Evolutionary conservation across 2,329 filamentous ascomycete species (phyloP).

Genomic region (Domatiomyces globalis): DNA sequence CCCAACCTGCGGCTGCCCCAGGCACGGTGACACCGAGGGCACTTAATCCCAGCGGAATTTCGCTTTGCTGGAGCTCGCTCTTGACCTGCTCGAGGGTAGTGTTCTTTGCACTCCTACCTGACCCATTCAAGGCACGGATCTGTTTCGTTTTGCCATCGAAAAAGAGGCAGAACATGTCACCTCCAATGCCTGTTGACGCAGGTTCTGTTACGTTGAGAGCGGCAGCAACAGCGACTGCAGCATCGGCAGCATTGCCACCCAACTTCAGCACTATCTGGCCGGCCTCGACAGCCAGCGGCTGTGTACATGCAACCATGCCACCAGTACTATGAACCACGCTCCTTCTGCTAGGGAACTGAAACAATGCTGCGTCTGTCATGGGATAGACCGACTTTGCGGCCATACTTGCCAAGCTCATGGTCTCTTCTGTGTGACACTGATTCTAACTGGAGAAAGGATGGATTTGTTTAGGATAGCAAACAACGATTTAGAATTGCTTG

Average conservation of each 20-base stretch:
- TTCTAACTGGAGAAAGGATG: background rate
- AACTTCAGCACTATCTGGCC: constrained; percentile 71
- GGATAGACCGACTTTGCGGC: constrained; percentile 36
- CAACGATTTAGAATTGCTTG: background rate
- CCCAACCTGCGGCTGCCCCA: constrained; percentile 85
- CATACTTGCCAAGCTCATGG: constrained; percentile 4
- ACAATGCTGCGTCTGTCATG: constrained; percentile 31
- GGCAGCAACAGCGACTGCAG: constrained; percentile 42
- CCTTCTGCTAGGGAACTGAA: constrained; percentile 60
- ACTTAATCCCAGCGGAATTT: constrained; percentile 26
- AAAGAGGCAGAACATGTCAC: constrained; percentile 92
- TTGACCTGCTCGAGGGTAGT: constrained; percentile 57
- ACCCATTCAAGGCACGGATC: constrained; percentile 80
- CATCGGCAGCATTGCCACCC: constrained; percentile 70
- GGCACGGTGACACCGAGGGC: constrained; percentile 76
- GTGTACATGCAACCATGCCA: constrained; percentile 79
- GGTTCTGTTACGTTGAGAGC: constrained; percentile 90
- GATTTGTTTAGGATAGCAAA: background rate
- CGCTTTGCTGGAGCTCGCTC: constrained; percentile 50
- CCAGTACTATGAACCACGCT: constrained; percentile 89
- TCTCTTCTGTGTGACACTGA: background rate
- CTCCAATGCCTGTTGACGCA: constrained; percentile 82
- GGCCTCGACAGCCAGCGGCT: constrained; percentile 77
- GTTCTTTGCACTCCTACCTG: constrained; percentile 62
- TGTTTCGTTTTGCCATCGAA: constrained; percentile 72